phyloP scores from a whole-genome alignment of 2,329 filamentous ascomycete genomes.

The Fusarium albidum region DNA sequence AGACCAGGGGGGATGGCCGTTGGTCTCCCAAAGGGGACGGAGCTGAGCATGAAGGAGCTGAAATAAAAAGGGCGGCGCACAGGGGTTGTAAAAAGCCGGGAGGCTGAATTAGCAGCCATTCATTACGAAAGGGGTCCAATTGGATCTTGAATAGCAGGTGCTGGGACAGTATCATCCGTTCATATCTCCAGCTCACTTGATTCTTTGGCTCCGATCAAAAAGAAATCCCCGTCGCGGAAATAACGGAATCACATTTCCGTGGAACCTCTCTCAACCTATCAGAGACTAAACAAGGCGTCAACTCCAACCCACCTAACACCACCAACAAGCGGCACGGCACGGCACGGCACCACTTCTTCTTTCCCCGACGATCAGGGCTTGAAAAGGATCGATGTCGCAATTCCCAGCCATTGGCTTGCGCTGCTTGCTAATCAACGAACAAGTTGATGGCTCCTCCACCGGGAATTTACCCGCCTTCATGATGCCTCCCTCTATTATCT shows the following conservation, averaged over 20 bases:
- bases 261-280: no score
- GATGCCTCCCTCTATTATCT: neutral
- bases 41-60: conserved; percentile 3
- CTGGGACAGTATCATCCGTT: no score
- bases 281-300: no score
- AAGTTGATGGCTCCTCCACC: neutral
- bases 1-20: conserved; percentile 22
- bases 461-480: conserved; percentile 13
- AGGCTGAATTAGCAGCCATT: conserved; percentile 2
- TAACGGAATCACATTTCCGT: no score
- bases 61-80: neutral
- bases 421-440: conserved; percentile 26
- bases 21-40: conserved; percentile 1
- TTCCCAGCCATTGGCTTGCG: conserved; percentile 5
- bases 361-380: no score
- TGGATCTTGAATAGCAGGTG: no score
- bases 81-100: conserved; percentile 12
- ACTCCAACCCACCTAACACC: no score
- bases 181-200: no score
- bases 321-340: no score
- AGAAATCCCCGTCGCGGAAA: no score
- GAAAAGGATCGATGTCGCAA: neutral
- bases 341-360: no score
- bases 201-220: no score
- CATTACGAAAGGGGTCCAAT: neutral